Conservation (phyloP, 2,329 filamentous ascomycete species). For the Verticillium alfalfae region DNA sequence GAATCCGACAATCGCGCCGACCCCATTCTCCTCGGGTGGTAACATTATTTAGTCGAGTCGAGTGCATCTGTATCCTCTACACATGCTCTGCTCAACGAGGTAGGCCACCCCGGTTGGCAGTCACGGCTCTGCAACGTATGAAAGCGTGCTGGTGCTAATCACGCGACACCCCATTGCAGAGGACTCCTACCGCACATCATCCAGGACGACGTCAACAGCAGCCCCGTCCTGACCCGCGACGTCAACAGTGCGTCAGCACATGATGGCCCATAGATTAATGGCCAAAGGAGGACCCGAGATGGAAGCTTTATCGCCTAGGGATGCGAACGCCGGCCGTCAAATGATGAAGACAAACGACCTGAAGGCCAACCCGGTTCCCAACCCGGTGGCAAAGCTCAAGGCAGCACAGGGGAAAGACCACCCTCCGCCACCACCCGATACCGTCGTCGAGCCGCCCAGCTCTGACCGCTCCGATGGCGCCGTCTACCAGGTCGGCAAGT, state of each 20-base stretch:
- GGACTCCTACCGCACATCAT: not conserved
- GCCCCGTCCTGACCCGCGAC: not conserved
- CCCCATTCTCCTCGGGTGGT: not conserved
- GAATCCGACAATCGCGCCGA: not conserved
- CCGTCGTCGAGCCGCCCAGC: constrained; percentile 59
- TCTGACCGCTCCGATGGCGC: constrained; percentile 64
- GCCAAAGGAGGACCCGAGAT: constrained; percentile 47
- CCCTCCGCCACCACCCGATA: constrained; percentile 56
- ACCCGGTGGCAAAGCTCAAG: constrained; percentile 44
- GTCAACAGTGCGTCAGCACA: not conserved
- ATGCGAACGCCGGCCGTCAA: constrained; percentile 55
- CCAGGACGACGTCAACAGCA: not conserved
- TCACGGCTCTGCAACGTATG: not conserved
- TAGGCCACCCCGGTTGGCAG: not conserved
- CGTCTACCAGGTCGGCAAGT: constrained; percentile 66
- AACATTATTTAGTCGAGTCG: not conserved
- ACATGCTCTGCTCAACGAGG: not conserved
- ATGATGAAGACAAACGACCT: constrained; percentile 39
- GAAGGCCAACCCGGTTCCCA: constrained; percentile 35
- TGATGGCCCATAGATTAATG: constrained; percentile 43
- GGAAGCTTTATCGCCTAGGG: constrained; percentile 60
- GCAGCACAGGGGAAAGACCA: constrained; percentile 61
- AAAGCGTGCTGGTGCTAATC: not conserved
- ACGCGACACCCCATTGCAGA: not conserved
- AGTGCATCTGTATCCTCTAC: not conserved